Base-by-base conservation (phyloP, 306 rosid species). In the Hippophae rhamnoides region DNA sequence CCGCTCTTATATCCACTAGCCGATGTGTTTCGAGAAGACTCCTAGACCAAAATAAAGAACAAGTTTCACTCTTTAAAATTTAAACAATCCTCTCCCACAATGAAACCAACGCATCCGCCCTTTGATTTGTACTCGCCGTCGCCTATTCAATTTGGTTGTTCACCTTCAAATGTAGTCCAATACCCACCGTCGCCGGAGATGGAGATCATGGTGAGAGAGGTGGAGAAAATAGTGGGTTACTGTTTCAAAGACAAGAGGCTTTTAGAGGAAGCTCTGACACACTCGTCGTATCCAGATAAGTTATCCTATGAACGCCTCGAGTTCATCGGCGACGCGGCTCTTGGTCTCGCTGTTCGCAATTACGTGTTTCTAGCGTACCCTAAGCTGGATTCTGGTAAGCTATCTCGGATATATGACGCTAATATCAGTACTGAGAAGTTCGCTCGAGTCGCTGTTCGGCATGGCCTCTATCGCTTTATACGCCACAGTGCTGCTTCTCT, bases 361-460 rank as follows among this genome's bases (percentile, higher is more conserved):
- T 41, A 84, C 43, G 58, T 82, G 14, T 82, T 69, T 49, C 77
- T 76, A 0, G 66, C 79, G 5, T 77, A 81, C 67, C 81, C 90
- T 0, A 1, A 42, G 7, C 68, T 87, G 1, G 74, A 84, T 0
- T 89, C 78, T 0, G 86, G 86, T 9, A 61, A 74, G 1, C 86
- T 90, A 66, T 71, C 94, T 8, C 45, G 60, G 60, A 76, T 90
- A 5, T 86, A 89, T 31, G 72, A 95, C 6, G 88, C 89, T 43
- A 90, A 82, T 5, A 43, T 86, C 48, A 82, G 86, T 75, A 90
- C 94, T 13, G 95, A 86, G 81, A 84, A 85, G 62, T 86, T 90
- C 31, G 97, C 97, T 0, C 93, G 95, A 12, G 84, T 76, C 26
- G 86, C 94, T 27, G 49, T 90, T 12, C 79, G 86, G 46, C 70